Base-by-base conservation (phyloP, 768 basidiomycete species). In the Lanmaoa rubissima region DNA sequence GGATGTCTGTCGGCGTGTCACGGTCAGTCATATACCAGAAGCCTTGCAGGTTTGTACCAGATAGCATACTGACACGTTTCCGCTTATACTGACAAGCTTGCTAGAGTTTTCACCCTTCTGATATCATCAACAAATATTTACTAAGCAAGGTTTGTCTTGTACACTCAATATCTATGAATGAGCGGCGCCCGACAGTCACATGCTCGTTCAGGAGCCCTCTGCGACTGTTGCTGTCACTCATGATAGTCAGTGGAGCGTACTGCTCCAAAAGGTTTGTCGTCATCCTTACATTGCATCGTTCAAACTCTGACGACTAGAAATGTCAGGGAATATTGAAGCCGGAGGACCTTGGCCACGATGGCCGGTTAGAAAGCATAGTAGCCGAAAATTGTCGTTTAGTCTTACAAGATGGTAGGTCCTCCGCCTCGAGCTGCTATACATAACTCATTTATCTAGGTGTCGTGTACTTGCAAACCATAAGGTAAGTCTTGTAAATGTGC, bases 51-150 rank as follows among this genome's bases (percentile, higher is more conserved):
- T 59, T 4, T 16, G 53, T 35, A 32, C 47, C 14, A 8, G 13
- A 14, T 31, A 9, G 2, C 8, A 24, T 40, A 7, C 31, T 8
- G 12, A 12, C 14, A 19, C 4, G 6, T 10, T 19, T 7, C 21
- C 19, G 16, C n/a, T 14, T 8, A 32, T 50, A 4, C 40, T 54
- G 34, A 55, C 43, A 34, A 35, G 28, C 2, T 1, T 53, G 10
- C 7, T 16, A 58, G 59, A 48, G 43, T 11, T 16, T 51, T 41
- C 62, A 63, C 36, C 62, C 62, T 17, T 53, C 60, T 12, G 60
- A 61, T 21, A 8, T 55, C 11, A 17, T 63, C n/a, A 61, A 63
- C 14, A 54, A 17, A 31, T 63, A 50, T 39, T 38, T 63, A 9
- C 26, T 61, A 1, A 49, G 26, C 19, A 43, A 39, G 42, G 58